Base-by-base conservation (phyloP, 1,139 yeast species). In the Saccharomyces hybrid region DNA sequence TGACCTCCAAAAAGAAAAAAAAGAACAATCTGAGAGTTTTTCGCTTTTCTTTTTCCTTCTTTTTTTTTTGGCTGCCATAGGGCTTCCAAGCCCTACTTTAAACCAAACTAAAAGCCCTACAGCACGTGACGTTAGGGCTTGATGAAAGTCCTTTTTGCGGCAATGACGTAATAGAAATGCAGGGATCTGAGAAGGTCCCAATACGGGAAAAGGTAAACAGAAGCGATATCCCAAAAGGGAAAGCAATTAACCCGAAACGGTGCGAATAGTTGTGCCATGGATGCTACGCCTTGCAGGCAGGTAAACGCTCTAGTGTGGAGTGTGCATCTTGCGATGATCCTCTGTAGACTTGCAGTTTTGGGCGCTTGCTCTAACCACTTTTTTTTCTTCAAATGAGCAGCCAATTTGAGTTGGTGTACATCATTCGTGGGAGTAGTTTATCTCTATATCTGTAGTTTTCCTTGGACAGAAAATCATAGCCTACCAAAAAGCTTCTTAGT, bases 1-100 rank as follows among this genome's bases (percentile, higher is more conserved):
- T 38, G 42, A 16, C 42, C 5, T 38, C 23, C 23, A 19, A 19
- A 19, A 19, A 38, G 9, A 8, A 38, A 34, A 14, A 34, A 34
- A 38, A 38, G 14, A 16, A 38, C n/a, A 19, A 59, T 63, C 56
- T 63, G 63, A 52, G 62, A 62, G 54, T 62, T 58, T 50, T 16
- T 34, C 54, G n/a, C 8, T 23, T 23, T 23, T 3, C 25, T 23
- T 23, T 23, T 23, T 23, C 4, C 5, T 14, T 16, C 5, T 3
- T 16, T 38, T 3, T 38, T 38, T 38, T 38, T 38, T 8, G 8
- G 13, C 13, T 8, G n/a, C 3, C 23, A 3, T 38, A 38, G 42
- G 42, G 42, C 3, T 38, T 16, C 4, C 23, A 19, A 19, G 23
- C 23, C 23, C 23, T 19, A 19, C 4, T 3, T 19, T 3, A 4